Evolutionary conservation across 148 eudicot species (phyloP), one percentile per base, ranked within the genome.

Genomic region (Silene conica): DNA sequence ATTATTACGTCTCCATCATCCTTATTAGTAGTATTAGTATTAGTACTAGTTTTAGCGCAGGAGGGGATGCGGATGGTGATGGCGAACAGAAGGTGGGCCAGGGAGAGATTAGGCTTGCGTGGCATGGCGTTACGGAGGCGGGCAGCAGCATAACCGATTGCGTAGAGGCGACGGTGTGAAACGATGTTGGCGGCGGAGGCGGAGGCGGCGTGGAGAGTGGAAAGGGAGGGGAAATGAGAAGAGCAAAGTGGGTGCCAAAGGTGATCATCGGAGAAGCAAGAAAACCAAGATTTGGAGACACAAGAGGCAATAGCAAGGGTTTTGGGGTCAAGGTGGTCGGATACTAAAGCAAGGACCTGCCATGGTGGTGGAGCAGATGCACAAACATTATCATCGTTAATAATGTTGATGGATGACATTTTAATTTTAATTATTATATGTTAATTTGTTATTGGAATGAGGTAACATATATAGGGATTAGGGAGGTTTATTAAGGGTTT

Each of bases 241-340:
- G 83, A 8, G 76, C 88, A 84, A 19, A 84, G 71, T 26, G 87
- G 89, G 22, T 66, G 63, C 97, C 97, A 92, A 4, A 92, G 78
- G 77, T 83, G 81, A 74, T 92, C 90, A 2, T 89, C 70, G 58
- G 94, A 88, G 84, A 89, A 77, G 59, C 80, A 78, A 10, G 57
- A 8, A 26, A 31, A 78, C 94, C 97, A 89, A 13, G 86, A 46
- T 70, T 85, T 88, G 74, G 85, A 88, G 1, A 87, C 94, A 46
- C 90, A 86, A 1, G 84, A 73, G 31, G 94, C 83, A 3, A 22
- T 67, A 72, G 97, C 90, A 72, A 92, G 60, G 72, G 89, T 75
- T 75, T 80, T 75, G 0, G 94, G 88, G 85, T 88, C 90, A 6
- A 89, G 82, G 76, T 84, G 78, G 81, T 72, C 72, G 9, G 94